phyloP scores from a whole-genome alignment of 345 rosid species.

The Pelargonium nanum region DNA sequence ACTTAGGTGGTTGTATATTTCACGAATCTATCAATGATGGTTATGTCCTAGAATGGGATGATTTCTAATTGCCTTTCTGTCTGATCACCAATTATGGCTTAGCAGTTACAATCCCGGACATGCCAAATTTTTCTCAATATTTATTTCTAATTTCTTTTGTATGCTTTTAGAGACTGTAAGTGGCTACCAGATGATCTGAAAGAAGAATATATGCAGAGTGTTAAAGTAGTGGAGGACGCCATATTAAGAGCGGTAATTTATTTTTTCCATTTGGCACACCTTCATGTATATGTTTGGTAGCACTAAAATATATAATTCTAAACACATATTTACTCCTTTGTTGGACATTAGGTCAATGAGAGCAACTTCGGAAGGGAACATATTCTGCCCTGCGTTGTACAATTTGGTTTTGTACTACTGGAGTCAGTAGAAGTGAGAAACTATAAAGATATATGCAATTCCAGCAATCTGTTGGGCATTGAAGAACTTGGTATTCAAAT shows the following conservation, averaged over 20 bases:
- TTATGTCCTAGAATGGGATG: no score
- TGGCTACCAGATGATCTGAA: conserved; percentile 54
- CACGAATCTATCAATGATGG: no score
- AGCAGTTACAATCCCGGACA: not conserved
- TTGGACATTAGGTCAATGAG: conserved; percentile 49
- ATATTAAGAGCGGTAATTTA: conserved; percentile 56
- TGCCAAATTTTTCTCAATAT: not conserved
- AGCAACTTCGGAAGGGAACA: conserved; percentile 74
- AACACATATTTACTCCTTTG: not conserved
- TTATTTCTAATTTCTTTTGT: conserved; percentile 8
- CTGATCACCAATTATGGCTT: no score
- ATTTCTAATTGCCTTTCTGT: not conserved
- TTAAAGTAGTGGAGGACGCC: conserved; percentile 49
- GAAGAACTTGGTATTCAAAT: conserved; percentile 66
- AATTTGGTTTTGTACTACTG: conserved; percentile 57
- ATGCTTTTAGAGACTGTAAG: conserved; percentile 48
- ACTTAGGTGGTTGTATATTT: not conserved
- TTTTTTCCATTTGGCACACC: conserved; percentile 4
- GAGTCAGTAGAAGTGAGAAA: conserved; percentile 50
- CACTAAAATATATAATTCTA: not conserved
- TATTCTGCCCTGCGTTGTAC: conserved; percentile 58
- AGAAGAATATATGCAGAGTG: conserved; percentile 41
- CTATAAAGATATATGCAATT: conserved; percentile 19
- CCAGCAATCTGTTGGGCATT: conserved; percentile 41
- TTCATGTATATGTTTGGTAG: not conserved